Evolutionary conservation across 805 yeast genomes (phyloP), one percentile per base, ranked within the genome.

Genomic region (Yamadazyma scolyti): DNA sequence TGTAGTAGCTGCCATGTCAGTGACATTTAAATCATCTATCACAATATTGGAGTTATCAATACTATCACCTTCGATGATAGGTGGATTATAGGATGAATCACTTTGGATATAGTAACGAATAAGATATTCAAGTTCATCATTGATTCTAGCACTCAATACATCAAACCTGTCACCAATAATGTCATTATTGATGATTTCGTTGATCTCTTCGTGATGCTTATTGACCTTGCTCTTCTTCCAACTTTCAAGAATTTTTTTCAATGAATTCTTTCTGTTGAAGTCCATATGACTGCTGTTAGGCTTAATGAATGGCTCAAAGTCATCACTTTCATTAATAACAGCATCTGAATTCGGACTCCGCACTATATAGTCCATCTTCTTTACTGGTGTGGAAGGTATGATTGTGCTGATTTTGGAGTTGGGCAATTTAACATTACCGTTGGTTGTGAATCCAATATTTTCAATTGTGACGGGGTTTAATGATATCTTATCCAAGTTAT

Each of bases 381-480:
- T 79, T 6, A 75, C 77, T 0, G 86, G 89, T 1, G 88, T 80
- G 3, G 79, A 75, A 2, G 89, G 87, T 5, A 76, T 54, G 9
- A 82, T 65, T 20, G 47, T 40, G 43, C 53, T 27, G 42, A 70
- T 55, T 46, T 65, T 45, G 48, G 77, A 48, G 39, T 70, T 50
- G 22, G 78, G 85, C 50, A 80, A 46, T 54, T 62, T 65, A 27
- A 75, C 51, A 30, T 61, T 55, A 11, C 80, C 80, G 41, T 63
- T 71, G 13, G 70, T 60, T 3, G 72, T 55, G 44, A 74, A 74
- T 2, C 79, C 79, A 32, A 40, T 25, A 26, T 41, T 38, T 9
- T 41, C 41, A 11, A 41, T 29, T 16, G 30, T 20, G n/a, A 38
- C 23, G 13, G 39, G 37, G 22, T 16, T 33, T 6, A 37, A 23